Conservation (phyloP, 2,329 filamentous ascomycete genomes). For the Aspergillus brasiliensis region DNA sequence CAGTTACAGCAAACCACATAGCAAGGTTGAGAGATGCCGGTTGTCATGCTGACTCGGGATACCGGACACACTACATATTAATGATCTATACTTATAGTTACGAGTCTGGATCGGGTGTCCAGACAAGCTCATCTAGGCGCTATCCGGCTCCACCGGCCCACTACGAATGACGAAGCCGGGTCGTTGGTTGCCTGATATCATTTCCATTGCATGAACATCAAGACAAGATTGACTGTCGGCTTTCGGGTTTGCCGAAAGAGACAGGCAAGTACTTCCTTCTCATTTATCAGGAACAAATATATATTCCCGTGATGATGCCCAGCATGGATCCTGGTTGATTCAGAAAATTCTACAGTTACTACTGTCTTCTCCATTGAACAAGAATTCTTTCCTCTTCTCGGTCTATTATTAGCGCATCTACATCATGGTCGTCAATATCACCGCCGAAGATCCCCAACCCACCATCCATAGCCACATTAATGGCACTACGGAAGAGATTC, state of each 20-base stretch:
- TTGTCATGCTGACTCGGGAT: background rate
- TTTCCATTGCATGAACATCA: conserved; percentile 6
- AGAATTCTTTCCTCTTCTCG: background rate
- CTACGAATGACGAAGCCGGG: background rate
- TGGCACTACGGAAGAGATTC: conserved; percentile 3
- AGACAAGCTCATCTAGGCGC: background rate
- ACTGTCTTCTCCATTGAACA: background rate
- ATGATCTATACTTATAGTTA: background rate
- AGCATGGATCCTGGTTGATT: background rate
- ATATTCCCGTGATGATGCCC: background rate
- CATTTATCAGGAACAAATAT: background rate
- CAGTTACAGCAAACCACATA: background rate
- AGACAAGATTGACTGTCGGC: background rate
- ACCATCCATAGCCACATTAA: conserved; percentile 9
- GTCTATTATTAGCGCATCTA: background rate
- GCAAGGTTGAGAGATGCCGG: background rate
- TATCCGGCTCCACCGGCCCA: conserved; percentile 3
- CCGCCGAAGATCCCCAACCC: conserved; percentile 7
- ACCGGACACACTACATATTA: background rate
- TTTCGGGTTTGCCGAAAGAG: background rate
- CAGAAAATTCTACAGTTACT: background rate
- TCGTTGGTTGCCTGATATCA: conserved; percentile 7
- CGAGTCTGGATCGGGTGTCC: background rate
- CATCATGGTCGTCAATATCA: conserved; percentile 7
- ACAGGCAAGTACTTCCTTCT: background rate